These are phyloP conservation scores for Exophiala bonariae DNA, from an alignment of 2,329 filamentous ascomycete genomes.

Conservation along the genomic window DNA sequence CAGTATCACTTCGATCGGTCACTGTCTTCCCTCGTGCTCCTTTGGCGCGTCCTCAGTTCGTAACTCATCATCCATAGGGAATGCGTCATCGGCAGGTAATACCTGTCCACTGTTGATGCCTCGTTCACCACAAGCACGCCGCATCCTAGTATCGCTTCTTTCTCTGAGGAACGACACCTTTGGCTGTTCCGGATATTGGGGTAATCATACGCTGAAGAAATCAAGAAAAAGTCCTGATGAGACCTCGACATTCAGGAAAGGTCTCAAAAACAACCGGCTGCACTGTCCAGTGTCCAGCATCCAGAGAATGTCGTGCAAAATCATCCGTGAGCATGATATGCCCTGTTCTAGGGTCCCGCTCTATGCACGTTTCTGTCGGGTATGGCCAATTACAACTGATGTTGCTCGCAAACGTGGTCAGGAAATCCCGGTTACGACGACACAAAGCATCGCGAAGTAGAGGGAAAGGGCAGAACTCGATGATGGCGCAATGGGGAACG, in stretches of 20 bases:
- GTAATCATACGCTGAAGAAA: too few relatives aligned
- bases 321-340: constrained; percentile 4
- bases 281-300: constrained; percentile 4
- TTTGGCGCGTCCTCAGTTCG: too few relatives aligned
- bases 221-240: constrained; percentile 1
- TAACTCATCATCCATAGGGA: too few relatives aligned
- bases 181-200: too few relatives aligned
- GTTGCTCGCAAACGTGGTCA: constrained; percentile 5
- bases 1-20: too few relatives aligned
- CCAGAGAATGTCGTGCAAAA: constrained; percentile 4
- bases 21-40: too few relatives aligned
- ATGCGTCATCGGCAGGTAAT: too few relatives aligned
- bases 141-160: too few relatives aligned
- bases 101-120: too few relatives aligned
- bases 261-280: constrained; percentile 1
- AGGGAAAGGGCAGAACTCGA: constrained; percentile 11
- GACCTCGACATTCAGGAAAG: constrained; percentile 7
- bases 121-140: too few relatives aligned
- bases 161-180: too few relatives aligned
- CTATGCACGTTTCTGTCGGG: not conserved
- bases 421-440: constrained; percentile 4
- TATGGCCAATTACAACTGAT: constrained; percentile 10
- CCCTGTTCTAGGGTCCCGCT: not conserved
- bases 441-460: constrained; percentile 10
- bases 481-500: constrained; percentile 5